Percentiles rank a stretch among this genome's conserved stretches.
Conservation (phyloP, 495 filamentous ascomycete genomes). For the Annulohypoxylon moriforme region DNA sequence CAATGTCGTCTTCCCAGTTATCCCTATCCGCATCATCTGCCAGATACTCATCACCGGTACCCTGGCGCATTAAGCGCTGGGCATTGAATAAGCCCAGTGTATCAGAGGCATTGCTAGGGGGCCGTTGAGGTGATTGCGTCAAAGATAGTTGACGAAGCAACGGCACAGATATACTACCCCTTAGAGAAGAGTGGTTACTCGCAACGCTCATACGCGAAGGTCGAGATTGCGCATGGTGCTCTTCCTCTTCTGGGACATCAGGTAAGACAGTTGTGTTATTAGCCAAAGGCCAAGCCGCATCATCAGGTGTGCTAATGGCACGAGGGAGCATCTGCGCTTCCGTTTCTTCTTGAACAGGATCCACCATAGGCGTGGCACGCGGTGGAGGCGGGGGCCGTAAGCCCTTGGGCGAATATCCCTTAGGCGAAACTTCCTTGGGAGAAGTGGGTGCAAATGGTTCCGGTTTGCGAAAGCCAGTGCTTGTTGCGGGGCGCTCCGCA, state of each 20-base stretch:
- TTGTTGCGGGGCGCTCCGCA: constrained; percentile 56
- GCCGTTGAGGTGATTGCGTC: constrained; percentile 47
- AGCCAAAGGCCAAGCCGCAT: constrained; percentile 61
- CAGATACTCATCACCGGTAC: constrained; percentile 47
- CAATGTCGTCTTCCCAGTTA: constrained; percentile 93
- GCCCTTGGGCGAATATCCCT: neutral
- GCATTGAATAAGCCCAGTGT: constrained; percentile 55
- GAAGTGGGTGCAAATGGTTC: constrained; percentile 50
- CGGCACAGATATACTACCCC: constrained; percentile 60
- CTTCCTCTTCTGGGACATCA: constrained; percentile 82
- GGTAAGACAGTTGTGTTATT: constrained; percentile 64
- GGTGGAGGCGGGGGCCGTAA: constrained; percentile 45
- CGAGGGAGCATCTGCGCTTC: constrained; percentile 46
- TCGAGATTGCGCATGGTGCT: constrained; percentile 50
- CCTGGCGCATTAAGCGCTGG: constrained; percentile 47
- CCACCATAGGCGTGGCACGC: constrained; percentile 41
- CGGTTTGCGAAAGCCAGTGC: constrained; percentile 54
- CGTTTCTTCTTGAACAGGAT: constrained; percentile 49
- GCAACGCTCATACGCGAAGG: constrained; percentile 53
- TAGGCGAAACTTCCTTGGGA: constrained; percentile 24
- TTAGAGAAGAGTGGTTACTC: constrained; percentile 57
- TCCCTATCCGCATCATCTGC: constrained; percentile 59
- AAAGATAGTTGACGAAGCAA: constrained; percentile 55
- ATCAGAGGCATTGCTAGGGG: constrained; percentile 59
- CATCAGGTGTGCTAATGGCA: constrained; percentile 61